Base-by-base conservation (phyloP, 2,329 filamentous ascomycete genomes). In the Ceratocystis harringtonii region DNA sequence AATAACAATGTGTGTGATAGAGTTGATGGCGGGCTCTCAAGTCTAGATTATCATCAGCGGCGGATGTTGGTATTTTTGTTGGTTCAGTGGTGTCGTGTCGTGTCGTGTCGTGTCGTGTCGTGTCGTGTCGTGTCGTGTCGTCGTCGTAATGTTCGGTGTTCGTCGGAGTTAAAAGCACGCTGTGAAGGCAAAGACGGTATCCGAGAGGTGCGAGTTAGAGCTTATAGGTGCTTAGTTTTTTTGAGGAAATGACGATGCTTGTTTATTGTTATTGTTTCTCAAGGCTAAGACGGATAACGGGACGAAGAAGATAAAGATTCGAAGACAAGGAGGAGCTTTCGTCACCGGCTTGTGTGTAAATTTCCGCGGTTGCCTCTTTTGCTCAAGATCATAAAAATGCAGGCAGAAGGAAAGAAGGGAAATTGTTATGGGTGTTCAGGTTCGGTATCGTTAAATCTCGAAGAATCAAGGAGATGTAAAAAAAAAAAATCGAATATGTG, bases 281-380 rank as follows among this genome's bases (percentile, higher is more conserved):
- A 41, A 50, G 17, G 30, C 25, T 28, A 52, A 43, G 22, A 61
- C 48, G 36, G 55, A 48, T n/a, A 30, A 63, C 43, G 19, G 36
- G 28, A 36, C 41, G 30, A 63, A 61, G 55, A 48, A 64, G 61
- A 62, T 44, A 41, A 58, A 19, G 55, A 65, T 58, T 55, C 61
- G 63, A 58, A 57, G 63, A 61, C 41, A 58, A 25, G 22, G 50
- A 67, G 19, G 61, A 50, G 55, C 30, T 58, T 58, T 58, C 55
- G 55, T 58, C 55, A 58, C 55, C 55, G 36, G n/a, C 25, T 36
- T n/a, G 55, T 32, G n/a, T 8, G 25, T 28, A 25, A 25, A 15
- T n/a, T 32, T 25, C 15, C 25, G 55, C n/a, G 30, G 28, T 32
- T 58, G 55, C 55, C 55, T 58, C 28, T 58, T 52, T 15, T 52